Base-by-base conservation (phyloP, 345 rosid species). In the Toxicodendron radicans region DNA sequence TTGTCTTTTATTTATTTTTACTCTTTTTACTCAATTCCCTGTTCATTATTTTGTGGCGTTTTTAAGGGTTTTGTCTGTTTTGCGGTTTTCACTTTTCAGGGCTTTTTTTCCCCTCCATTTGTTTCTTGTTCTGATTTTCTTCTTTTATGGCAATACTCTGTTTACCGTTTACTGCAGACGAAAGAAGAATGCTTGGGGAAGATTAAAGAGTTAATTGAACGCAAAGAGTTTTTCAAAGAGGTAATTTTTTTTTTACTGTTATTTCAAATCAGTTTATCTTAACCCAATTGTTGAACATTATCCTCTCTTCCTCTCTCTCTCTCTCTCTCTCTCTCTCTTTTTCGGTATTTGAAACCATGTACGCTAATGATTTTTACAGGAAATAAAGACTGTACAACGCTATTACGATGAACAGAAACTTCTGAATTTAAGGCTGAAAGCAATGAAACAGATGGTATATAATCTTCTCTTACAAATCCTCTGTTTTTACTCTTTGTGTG, bases 361-460 rank as follows among this genome's bases (percentile, higher is more conserved):
- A 5, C n/a, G 20, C 30, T 1, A 1, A 27, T 27, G 30, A 27
- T 58, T 58, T 38, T 18, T 68, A 73, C 82, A 86, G 89, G 82
- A 83, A 32, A 33, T 83, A 5, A 65, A 78, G 54, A 74, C 59
- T 0, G 27, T 51, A 43, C 45, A 30, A 64, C 20, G 13, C 7
- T 16, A 70, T 32, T 35, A 32, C 7, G 71, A 81, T 24, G 17
- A 51, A 6, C 58, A 66, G 35, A 78, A 54, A 76, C 62, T 52
- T 10, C n/a, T 58, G 2, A 81, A 81, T 64, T 35, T 65, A 56
- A 54, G 17, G n/a, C 66, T 81, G 73, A 66, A 75, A 73, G 69
- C 84, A 10, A 79, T 51, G 49, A 75, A 64, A 66, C 74, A 75
- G 13, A 71, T 68, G 83, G 86, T 77, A 67, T 23, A 9, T n/a